A percentile compares a stretch with the other conserved stretches of the same genome.
phyloP scores from a whole-genome alignment of 768 basidiomycete genomes.

The Bullera alba region DNA sequence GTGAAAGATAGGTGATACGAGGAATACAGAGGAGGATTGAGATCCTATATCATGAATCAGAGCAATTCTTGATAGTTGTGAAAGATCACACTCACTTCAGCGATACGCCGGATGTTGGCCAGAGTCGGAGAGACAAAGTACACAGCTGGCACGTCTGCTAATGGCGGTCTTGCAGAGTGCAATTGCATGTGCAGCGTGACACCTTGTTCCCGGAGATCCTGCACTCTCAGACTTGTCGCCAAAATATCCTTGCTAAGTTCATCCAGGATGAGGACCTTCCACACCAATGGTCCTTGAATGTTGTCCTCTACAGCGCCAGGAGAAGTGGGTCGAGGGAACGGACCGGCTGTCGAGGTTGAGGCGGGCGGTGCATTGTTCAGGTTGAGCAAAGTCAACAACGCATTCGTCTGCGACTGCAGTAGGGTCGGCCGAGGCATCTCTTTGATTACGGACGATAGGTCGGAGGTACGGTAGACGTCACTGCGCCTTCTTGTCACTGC shows the following conservation, averaged over 20 bases:
- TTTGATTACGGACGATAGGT: neutral
- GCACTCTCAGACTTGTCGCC: slow-evolving; percentile 88
- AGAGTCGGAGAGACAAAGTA: slow-evolving; percentile 93
- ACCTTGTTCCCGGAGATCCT: slow-evolving; percentile 91
- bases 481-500: too few species aligned
- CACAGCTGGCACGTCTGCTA: slow-evolving; percentile 91
- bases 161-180: slow-evolving; percentile 75
- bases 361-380: slow-evolving; percentile 59
- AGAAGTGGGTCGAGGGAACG: slow-evolving; percentile 45
- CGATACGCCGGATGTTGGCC: slow-evolving; percentile 78
- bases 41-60: slow-evolving; percentile 51
- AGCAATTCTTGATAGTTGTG: neutral
- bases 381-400: slow-evolving; percentile 77
- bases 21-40: slow-evolving; percentile 81
- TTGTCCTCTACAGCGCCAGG: slow-evolving; percentile 37
- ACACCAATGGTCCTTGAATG: slow-evolving; percentile 63
- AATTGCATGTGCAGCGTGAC: slow-evolving; percentile 97
- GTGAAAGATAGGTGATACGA: slow-evolving; percentile 93
- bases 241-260: slow-evolving; percentile 93
- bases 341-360: slow-evolving; percentile 42
- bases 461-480: too few species aligned
- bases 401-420: slow-evolving; percentile 79
- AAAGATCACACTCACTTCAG: slow-evolving; percentile 50
- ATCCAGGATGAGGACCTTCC: slow-evolving; percentile 94
- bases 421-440: slow-evolving; percentile 52